phyloP scores from a whole-genome alignment of 1,284 basidiomycete genomes.

The Cryptococcus amylolentus region DNA sequence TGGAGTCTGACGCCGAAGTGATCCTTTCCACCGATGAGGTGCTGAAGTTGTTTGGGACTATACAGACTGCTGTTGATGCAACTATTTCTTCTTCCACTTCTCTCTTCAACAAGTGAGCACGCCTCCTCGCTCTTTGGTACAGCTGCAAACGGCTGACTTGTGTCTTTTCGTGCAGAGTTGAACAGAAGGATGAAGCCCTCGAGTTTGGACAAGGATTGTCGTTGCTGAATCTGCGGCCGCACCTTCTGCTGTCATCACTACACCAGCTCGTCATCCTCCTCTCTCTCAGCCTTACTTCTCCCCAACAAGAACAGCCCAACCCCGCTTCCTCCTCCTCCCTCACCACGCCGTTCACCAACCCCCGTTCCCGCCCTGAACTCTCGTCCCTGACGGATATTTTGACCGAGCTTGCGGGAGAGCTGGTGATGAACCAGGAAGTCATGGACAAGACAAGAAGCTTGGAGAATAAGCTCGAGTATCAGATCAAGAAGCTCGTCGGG shows the following conservation, averaged over 20 bases:
- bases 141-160: neutral
- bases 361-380: conserved; percentile 3
- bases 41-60: conserved; percentile 33
- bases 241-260: conserved; percentile 79
- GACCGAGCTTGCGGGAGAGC: conserved; percentile 34
- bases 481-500: conserved; percentile 87
- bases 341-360: conserved; percentile 11
- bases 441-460: conserved; percentile 57
- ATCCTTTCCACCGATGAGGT: conserved; percentile 30
- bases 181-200: conserved; percentile 51
- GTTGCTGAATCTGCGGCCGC: conserved; percentile 81
- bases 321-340: conserved; percentile 19
- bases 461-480: conserved; percentile 85
- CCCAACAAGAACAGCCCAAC: conserved; percentile 5
- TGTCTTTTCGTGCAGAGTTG: conserved; percentile 15
- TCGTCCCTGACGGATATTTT: neutral
- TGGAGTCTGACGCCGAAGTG: conserved; percentile 22
- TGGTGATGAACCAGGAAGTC: conserved; percentile 48
- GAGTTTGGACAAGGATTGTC: conserved; percentile 80
- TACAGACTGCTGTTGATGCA: conserved; percentile 43
- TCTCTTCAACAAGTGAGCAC: conserved; percentile 42
- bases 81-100: conserved; percentile 37
- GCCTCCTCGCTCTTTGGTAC: neutral
- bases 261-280: conserved; percentile 78
- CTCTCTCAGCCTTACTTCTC: conserved; percentile 52